These are phyloP conservation scores for Saccharum hybrid DNA, from an alignment of 202 grass and related monocot genomes.

Conservation along the genomic window DNA sequence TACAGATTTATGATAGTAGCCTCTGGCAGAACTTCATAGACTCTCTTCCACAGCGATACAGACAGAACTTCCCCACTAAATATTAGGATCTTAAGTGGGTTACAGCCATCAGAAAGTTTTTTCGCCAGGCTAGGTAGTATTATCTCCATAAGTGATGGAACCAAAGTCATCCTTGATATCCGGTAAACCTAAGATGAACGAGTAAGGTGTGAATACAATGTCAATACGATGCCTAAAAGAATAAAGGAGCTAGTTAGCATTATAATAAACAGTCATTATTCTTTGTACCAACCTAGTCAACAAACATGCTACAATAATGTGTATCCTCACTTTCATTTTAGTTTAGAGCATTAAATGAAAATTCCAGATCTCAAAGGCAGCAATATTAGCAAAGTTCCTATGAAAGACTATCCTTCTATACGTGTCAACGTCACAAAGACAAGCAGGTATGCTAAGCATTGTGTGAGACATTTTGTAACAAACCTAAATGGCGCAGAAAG, in stretches of 20 bases:
- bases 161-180: conserved; percentile 82
- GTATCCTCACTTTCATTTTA: not conserved
- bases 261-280: not conserved
- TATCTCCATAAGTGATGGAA: conserved; percentile 79
- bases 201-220: conserved; percentile 30
- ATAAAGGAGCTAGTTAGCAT: not conserved
- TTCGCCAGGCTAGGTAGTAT: conserved; percentile 55
- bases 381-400: not conserved
- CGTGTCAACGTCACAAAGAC: not conserved
- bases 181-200: conserved; percentile 47
- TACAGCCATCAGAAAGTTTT: conserved; percentile 52
- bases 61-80: conserved; percentile 84
- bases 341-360: conserved; percentile 22
- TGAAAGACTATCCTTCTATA: not conserved
- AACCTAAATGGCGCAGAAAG: not conserved
- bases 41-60: conserved; percentile 66
- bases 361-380: not conserved
- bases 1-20: conserved; percentile 87
- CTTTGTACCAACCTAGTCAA: not conserved
- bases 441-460: not conserved
- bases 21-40: conserved; percentile 61
- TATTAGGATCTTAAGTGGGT: conserved; percentile 70
- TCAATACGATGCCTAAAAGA: conserved; percentile 35
- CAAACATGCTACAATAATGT: conserved; percentile 5
- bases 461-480: not conserved